Evolutionary conservation across 1,284 basidiomycete genomes (phyloP).

Genomic region (Anthracocystis walkeri): DNA sequence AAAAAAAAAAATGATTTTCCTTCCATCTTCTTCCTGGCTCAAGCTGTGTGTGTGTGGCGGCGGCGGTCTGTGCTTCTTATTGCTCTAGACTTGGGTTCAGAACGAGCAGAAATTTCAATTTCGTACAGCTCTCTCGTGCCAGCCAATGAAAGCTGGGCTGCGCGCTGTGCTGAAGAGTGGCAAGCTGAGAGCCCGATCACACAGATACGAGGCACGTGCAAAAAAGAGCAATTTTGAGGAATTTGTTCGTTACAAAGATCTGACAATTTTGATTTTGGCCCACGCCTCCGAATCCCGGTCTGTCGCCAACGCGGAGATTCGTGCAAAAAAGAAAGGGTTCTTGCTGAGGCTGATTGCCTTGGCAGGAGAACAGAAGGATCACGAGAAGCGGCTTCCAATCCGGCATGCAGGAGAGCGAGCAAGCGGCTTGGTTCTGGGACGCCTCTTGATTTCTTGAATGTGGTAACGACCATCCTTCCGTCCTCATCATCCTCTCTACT

Average conservation of each 20-base stretch:
- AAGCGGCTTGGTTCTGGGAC: neutral
- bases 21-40: neutral
- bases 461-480: neutral
- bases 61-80: constrained; percentile 25
- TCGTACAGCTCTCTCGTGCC: neutral
- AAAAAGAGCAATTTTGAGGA: neutral
- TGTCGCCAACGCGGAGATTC: constrained; percentile 1
- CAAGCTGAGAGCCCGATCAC: constrained; percentile 21
- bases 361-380: neutral
- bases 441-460: neutral
- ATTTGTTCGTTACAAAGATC: neutral
- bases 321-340: constrained; percentile 14
- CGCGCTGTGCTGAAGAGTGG: constrained; percentile 5
- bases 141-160: neutral
- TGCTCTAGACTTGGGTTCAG: neutral
- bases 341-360: neutral
- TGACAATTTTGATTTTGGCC: neutral
- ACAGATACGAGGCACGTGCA: constrained; percentile 27
- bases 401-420: constrained; percentile 11
- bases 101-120: no score
- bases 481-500: neutral
- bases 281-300: constrained; percentile 21
- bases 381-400: neutral
- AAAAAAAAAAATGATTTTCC: no score
- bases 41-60: constrained; percentile 1